Evolutionary conservation across 805 yeast genomes (phyloP).

Genomic region (Brettanomyces naardenensis): DNA sequence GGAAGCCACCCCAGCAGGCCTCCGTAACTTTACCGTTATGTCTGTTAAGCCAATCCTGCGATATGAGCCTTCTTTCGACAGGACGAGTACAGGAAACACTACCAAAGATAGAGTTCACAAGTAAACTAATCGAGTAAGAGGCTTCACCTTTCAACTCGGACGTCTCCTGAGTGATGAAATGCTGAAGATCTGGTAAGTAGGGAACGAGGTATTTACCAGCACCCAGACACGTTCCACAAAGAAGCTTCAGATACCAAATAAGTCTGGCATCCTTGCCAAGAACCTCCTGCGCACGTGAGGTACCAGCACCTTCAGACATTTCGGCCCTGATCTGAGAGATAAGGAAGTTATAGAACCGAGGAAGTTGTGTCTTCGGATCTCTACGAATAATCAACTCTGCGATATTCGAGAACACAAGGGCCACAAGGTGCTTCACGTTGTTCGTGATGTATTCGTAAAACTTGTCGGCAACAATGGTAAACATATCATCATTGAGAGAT

Average conservation of each 20-base stretch:
- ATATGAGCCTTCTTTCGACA: constrained; percentile 45
- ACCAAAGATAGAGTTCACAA: constrained; percentile 55
- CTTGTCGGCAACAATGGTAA: constrained; percentile 34
- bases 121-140: constrained; percentile 47
- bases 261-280: constrained; percentile 73
- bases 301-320: constrained; percentile 79
- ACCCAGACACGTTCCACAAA: constrained; percentile 65
- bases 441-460: constrained; percentile 52
- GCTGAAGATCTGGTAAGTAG: constrained; percentile 36
- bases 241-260: constrained; percentile 59
- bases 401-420: constrained; percentile 62
- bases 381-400: constrained; percentile 66
- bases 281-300: constrained; percentile 54
- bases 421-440: constrained; percentile 51
- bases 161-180: constrained; percentile 42
- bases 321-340: constrained; percentile 53
- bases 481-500: constrained; percentile 51
- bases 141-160: constrained; percentile 45
- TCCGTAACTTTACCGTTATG: constrained; percentile 32
- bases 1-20: constrained; percentile 70
- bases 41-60: constrained; percentile 33
- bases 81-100: constrained; percentile 56
- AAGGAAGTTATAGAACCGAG: constrained; percentile 35
- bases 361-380: constrained; percentile 42
- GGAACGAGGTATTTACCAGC: constrained; percentile 46